A percentile compares a stretch with the other conserved stretches of the same genome.
phyloP scores from a whole-genome alignment of 1,139 yeast species.

The Blastobotrys ciferrii region DNA sequence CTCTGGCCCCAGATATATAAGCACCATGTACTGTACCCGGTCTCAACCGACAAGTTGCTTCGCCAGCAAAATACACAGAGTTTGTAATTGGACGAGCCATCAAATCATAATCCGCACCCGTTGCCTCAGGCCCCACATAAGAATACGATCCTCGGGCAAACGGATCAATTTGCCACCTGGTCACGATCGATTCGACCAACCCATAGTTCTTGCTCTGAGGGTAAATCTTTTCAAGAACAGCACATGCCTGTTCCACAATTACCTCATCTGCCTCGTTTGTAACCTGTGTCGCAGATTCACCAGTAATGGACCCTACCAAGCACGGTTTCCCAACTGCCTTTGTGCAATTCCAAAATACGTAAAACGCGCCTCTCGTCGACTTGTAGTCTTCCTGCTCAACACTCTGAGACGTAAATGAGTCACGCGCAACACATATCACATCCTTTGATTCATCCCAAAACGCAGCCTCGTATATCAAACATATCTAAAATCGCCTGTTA shows the following conservation, averaged over 20 bases:
- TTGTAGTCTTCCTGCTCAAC: slow-evolving; percentile 27
- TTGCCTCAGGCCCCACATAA: slow-evolving; percentile 43
- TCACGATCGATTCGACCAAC: slow-evolving; percentile 42
- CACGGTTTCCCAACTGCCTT: slow-evolving; percentile 40
- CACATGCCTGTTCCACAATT: slow-evolving; percentile 37
- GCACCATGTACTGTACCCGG: slow-evolving; percentile 49
- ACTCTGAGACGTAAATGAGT: slow-evolving; percentile 6
- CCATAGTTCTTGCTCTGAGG: slow-evolving; percentile 26
- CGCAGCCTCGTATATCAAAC: slow-evolving; percentile 38
- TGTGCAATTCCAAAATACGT: slow-evolving; percentile 42
- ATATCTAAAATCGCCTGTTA: slow-evolving; percentile 26
- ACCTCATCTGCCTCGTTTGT: slow-evolving; percentile 36
- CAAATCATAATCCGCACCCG: slow-evolving; percentile 44
- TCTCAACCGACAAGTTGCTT: slow-evolving; percentile 43
- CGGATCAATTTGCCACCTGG: slow-evolving; percentile 45
- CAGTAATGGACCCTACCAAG: slow-evolving; percentile 42
- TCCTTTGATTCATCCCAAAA: slow-evolving; percentile 43
- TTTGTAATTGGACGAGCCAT: slow-evolving; percentile 41
- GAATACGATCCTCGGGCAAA: slow-evolving; percentile 43
- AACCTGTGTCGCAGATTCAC: slow-evolving; percentile 39
- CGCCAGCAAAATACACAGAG: slow-evolving; percentile 45
- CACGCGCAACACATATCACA: slow-evolving; percentile 37
- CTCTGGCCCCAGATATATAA: slow-evolving; percentile 43
- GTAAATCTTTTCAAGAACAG: slow-evolving; percentile 34
- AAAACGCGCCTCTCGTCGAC: slow-evolving; percentile 39